Conservation (phyloP, 805 yeast species). For the Yamadazyma ubonensis region DNA sequence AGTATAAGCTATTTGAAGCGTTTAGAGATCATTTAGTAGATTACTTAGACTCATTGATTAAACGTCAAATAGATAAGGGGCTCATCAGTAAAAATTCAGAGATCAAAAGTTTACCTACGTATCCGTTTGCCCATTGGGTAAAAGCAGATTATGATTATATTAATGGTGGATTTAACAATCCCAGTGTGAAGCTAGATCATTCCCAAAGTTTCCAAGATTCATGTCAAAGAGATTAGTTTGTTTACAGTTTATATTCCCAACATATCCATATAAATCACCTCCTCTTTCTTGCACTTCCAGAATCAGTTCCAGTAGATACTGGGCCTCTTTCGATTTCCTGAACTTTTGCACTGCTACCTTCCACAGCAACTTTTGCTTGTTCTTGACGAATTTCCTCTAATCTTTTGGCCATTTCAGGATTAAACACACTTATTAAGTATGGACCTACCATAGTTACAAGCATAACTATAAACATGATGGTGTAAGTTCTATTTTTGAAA, state of each 20-base stretch:
- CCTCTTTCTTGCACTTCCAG: conserved; percentile 1
- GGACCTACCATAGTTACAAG: conserved; percentile 34
- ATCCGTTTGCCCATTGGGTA: conserved; percentile 65
- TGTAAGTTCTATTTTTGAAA: conserved; percentile 35
- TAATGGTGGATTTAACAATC: conserved; percentile 44
- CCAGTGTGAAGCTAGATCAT: conserved; percentile 27
- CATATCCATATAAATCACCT: conserved; percentile 1
- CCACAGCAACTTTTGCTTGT: conserved; percentile 4
- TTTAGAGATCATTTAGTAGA: conserved; percentile 59
- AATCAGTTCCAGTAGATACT: too few relatives aligned
- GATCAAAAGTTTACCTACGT: conserved; percentile 54
- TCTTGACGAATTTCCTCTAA: conserved; percentile 22
- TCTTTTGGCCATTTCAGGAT: conserved; percentile 39
- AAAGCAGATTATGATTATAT: conserved; percentile 39
- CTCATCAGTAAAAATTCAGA: conserved; percentile 56
- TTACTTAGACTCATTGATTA: conserved; percentile 55
- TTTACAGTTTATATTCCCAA: conserved; percentile 14
- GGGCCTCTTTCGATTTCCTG: neutral
- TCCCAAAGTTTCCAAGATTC: conserved; percentile 23
- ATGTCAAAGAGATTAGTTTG: conserved; percentile 16
- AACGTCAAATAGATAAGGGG: conserved; percentile 58
- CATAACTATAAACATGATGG: conserved; percentile 30
- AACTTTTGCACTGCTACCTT: neutral
- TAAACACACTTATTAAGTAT: conserved; percentile 25
- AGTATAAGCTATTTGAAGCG: conserved; percentile 59